phyloP scores from a whole-genome alignment of 176 grass and related monocot genomes.

The Cenchrus purpureus region DNA sequence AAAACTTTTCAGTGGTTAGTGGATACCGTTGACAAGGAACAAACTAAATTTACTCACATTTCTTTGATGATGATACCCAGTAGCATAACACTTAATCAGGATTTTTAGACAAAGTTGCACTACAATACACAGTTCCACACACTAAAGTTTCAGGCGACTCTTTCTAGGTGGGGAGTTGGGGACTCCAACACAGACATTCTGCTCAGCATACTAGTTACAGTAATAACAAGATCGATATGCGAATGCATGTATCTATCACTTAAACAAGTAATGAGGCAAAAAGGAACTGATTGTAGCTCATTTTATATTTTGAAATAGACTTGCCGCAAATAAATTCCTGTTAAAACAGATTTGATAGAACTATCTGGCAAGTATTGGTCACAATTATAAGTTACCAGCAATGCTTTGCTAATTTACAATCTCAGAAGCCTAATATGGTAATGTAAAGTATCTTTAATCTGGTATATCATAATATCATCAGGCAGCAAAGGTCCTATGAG shows the following conservation, averaged over 20 bases:
- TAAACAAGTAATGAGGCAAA: background rate
- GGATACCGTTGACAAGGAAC: background rate
- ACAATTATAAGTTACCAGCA: conserved; percentile 5
- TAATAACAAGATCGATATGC: background rate
- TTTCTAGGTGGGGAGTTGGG: background rate
- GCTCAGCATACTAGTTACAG: conserved; percentile 1
- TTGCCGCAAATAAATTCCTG: background rate
- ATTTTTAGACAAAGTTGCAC: conserved; percentile 15
- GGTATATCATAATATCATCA: background rate
- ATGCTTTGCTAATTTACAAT: background rate
- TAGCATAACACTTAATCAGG: conserved; percentile 13
- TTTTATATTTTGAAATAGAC: background rate
- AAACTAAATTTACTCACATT: background rate
- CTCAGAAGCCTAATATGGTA: background rate
- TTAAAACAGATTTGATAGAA: background rate
- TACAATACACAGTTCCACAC: background rate
- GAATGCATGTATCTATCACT: background rate
- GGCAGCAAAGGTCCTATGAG: background rate
- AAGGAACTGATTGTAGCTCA: background rate
- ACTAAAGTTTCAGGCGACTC: conserved; percentile 3
- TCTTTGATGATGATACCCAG: background rate
- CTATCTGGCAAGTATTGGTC: background rate
- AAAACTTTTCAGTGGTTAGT: too few relatives aligned
- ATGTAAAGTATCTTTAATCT: background rate
- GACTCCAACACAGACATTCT: background rate